phyloP scores from a whole-genome alignment of 106 monocot species.

The Iris macrosiphon region DNA sequence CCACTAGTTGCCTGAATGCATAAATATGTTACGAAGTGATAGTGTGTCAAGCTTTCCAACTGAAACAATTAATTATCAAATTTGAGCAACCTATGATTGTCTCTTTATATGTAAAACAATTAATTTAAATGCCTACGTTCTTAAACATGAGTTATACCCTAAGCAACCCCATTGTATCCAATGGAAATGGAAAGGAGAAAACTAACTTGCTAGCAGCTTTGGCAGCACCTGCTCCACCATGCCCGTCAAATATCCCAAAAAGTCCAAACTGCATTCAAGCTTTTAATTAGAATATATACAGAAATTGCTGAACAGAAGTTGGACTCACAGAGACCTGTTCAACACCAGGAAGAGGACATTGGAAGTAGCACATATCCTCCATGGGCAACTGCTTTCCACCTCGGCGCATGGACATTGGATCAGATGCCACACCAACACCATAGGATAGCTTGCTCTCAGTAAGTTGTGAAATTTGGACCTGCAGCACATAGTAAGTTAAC shows the following conservation, averaged over 20 bases:
- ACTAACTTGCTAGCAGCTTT: slow-evolving; percentile 75
- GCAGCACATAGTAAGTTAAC: too few species aligned
- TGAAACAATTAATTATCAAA: too few species aligned
- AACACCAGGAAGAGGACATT: slow-evolving; percentile 71
- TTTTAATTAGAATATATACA: slow-evolving; percentile 17
- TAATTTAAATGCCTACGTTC: too few species aligned
- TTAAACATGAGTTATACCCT: too few species aligned
- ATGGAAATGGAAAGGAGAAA: slow-evolving; percentile 14
- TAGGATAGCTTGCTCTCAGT: slow-evolving; percentile 22
- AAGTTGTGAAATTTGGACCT: slow-evolving; percentile 56
- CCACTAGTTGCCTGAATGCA: too few species aligned
- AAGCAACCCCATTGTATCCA: too few species aligned
- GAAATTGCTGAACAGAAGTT: neutral
- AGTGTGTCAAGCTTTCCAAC: too few species aligned
- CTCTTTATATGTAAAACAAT: too few species aligned
- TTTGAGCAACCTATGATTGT: too few species aligned
- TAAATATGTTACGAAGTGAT: too few species aligned
- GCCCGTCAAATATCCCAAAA: slow-evolving; percentile 92
- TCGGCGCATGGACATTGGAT: slow-evolving; percentile 77
- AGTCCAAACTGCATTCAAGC: slow-evolving; percentile 72
- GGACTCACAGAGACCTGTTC: slow-evolving; percentile 44
- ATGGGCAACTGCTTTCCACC: slow-evolving; percentile 82
- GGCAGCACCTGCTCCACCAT: slow-evolving; percentile 89
- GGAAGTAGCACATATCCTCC: slow-evolving; percentile 74
- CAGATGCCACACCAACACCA: slow-evolving; percentile 80